Base-by-base conservation (phyloP, 768 basidiomycete species). In the Galerina sulciceps region DNA sequence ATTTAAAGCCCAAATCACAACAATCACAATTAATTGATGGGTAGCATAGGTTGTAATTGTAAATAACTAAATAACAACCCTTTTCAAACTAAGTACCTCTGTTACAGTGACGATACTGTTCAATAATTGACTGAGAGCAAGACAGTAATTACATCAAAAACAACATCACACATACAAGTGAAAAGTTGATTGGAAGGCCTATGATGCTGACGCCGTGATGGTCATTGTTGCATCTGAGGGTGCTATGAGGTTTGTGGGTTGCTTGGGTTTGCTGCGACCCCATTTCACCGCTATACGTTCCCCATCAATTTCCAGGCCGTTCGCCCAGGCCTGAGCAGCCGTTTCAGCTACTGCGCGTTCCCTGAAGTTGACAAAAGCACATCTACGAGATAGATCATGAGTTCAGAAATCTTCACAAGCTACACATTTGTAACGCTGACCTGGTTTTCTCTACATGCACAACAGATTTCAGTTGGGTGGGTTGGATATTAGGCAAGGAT, bases 301-400 rank as follows among this genome's bases (percentile, higher is more conserved):
- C 1, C 86, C 90, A 26, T 93, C 89, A 22, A 98, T 79, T 64
- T 96, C 96, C 10, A 99, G 77, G 1, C 96, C 95, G 61, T 88
- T 87, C n/a, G 93, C 86, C 86, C 96, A 94, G 10, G 90, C 88
- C 61, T 91, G 85, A 0, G 96, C 96, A 0, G 93, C 94, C 14
- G 79, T 77, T 74, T 99, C 97, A 14, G 97, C 96, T n/a, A 85
- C 79, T 6, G 79, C 68, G 17, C 97, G 84, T 53, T 90, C 85
- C 64, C 83, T 88, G 78, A 99, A 99, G 73, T 98, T 98, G 53
- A 97, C 83, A 73, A 99, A 99, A 1, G 96, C 97, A 75, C 95
- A 96, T 73, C 92, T 92, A 58, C 14, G 40, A 17, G 8, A 18
- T 49, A 46, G 44, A 44, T 50, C 40, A 26, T 45, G 1, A 57